phyloP scores from a whole-genome alignment of 73 alveolate species.

The Stentor coeruleus region DNA sequence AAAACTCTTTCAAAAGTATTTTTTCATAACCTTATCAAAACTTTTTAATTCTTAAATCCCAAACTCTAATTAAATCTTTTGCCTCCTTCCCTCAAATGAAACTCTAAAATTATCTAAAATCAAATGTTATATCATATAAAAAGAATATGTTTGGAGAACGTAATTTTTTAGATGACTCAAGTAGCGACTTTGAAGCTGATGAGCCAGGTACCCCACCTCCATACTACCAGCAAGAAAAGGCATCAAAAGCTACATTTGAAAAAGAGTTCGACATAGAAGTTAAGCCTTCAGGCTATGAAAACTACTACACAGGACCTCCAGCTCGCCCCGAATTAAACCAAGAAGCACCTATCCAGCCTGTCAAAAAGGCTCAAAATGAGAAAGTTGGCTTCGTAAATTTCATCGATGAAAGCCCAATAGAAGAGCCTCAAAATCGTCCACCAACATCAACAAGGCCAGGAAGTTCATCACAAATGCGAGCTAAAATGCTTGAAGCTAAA shows the following conservation, averaged over 20 bases:
- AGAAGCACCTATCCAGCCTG: no score
- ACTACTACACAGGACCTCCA: neutral
- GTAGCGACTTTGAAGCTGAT: neutral
- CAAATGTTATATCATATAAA: no score
- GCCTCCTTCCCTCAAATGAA: no score
- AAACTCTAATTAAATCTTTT: no score
- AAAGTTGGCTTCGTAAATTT: slow-evolving; percentile 7
- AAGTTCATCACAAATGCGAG: neutral
- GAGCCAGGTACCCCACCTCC: slow-evolving; percentile 10
- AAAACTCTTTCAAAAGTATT: no score
- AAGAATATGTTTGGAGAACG: neutral
- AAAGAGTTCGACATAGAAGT: neutral
- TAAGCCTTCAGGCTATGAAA: neutral
- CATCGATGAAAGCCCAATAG: neutral
- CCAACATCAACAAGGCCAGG: slow-evolving; percentile 14
- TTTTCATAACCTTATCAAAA: no score
- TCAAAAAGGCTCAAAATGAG: neutral
- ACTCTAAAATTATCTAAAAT: no score
- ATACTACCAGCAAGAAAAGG: neutral
- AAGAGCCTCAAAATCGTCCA: neutral
- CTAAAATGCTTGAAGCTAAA: neutral
- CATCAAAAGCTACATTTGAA: neutral
- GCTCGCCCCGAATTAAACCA: no score
- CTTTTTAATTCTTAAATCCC: no score
- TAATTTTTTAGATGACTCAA: neutral